Conservation (phyloP, 1,284 basidiomycete genomes). For the Cutaneotrichosporon daszewskae region DNA sequence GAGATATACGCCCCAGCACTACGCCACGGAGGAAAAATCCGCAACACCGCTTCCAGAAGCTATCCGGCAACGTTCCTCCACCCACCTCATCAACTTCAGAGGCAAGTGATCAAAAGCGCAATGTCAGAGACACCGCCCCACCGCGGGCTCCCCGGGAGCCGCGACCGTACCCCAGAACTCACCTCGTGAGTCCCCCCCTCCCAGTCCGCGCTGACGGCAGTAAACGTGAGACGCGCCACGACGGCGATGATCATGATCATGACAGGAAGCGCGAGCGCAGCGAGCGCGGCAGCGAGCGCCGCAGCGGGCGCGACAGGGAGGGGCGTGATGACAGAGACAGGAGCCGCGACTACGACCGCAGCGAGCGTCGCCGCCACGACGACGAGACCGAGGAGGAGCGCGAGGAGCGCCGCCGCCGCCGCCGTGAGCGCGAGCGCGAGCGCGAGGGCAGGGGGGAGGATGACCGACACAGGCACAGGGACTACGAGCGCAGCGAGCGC, state of each 20-base stretch:
- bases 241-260: conserved; percentile 44
- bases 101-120: not conserved
- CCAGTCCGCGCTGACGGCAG: conserved; percentile 13
- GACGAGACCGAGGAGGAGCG: not conserved
- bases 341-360: conserved; percentile 1
- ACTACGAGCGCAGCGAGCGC: not conserved
- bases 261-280: conserved; percentile 57
- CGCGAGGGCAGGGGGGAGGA: conserved; percentile 1
- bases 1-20: too few species aligned
- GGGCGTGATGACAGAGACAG: not conserved
- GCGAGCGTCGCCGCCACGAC: not conserved
- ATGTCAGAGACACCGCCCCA: conserved; percentile 7
- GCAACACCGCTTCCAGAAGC: not conserved
- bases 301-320: conserved; percentile 51
- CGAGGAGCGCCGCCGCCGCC: not conserved
- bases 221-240: conserved; percentile 50
- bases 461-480: not conserved
- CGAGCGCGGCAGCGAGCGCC: conserved; percentile 52
- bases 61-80: not conserved
- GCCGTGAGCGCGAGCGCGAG: conserved; percentile 1
- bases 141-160: conserved; percentile 7
- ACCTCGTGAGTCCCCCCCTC: conserved; percentile 26
- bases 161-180: conserved; percentile 42
- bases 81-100: not conserved
- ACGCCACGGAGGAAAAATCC: too few species aligned